Conservation (phyloP, 2,329 filamentous ascomycete genomes). For the Claviceps arundinis region DNA sequence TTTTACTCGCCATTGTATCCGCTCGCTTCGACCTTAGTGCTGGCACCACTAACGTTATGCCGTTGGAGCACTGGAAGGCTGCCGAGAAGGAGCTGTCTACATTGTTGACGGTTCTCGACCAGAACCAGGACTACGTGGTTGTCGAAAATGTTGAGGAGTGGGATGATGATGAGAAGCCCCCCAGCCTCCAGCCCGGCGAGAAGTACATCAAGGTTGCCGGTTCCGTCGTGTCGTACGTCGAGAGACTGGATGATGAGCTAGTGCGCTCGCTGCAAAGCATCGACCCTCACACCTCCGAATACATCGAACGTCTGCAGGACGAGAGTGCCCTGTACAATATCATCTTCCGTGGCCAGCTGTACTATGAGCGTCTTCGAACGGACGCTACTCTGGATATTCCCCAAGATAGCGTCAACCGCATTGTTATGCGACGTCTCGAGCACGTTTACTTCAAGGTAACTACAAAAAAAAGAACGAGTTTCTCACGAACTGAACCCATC, state of each 20-base stretch:
- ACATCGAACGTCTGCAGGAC: conserved; percentile 87
- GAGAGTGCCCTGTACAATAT: conserved; percentile 85
- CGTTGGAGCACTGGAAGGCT: conserved; percentile 91
- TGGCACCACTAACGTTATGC: conserved; percentile 68
- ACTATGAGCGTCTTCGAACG: conserved; percentile 70
- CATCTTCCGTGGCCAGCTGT: conserved; percentile 77
- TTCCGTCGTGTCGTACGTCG: conserved; percentile 85
- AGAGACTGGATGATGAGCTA: conserved; percentile 93
- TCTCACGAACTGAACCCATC: neutral
- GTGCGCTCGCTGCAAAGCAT: conserved; percentile 94
- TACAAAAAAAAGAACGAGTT: neutral
- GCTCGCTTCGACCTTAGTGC: conserved; percentile 88
- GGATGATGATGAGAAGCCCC: conserved; percentile 96
- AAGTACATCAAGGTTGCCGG: conserved; percentile 83
- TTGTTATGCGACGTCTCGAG: conserved; percentile 87
- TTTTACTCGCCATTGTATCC: conserved; percentile 81
- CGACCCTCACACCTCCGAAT: conserved; percentile 96
- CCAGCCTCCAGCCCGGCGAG: conserved; percentile 57
- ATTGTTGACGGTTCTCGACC: conserved; percentile 67
- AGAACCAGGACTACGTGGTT: conserved; percentile 69
- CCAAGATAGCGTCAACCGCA: conserved; percentile 82
- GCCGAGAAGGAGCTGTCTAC: conserved; percentile 75
- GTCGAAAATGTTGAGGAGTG: conserved; percentile 91
- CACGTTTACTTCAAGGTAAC: conserved; percentile 95
- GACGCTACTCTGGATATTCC: conserved; percentile 56